Base-by-base conservation (phyloP, 2,329 filamentous ascomycete species). In the Penicillium expansum region DNA sequence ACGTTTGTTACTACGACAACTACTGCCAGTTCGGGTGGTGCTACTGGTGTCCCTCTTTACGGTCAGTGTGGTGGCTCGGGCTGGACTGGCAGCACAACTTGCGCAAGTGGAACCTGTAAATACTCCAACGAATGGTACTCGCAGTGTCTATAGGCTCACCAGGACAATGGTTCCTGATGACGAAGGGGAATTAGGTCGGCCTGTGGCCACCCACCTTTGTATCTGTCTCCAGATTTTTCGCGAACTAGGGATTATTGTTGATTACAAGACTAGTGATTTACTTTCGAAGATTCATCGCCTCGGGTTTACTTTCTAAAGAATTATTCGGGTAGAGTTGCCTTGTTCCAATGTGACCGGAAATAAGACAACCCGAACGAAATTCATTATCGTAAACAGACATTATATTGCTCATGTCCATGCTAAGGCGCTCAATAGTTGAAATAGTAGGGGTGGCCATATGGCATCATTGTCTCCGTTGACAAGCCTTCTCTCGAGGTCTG, bases 41-140 rank as follows among this genome's bases (percentile, higher is more conserved):
- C 56, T 10, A 61, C 59, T n/a, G 42, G 52, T 5, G 58, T 56
- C 35, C 68, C 66, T 13, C 55, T 60, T 30, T 72, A 62, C 56
- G 67, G 59, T 10, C 67, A 72, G 60, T 71, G 69, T 51, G 69
- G 67, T 49, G 69, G 69, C 6, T 52, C 14, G 5, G 61, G 60
- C 20, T 72, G 69, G 69, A 67, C 61, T 37, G 69, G 69, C 3
- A 56, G 61, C 20, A 71, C 63, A 1, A 58, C 35, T 6, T 72
- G 69, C 58, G 67, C 56, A 1, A 69, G 57, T 56, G 63, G 61
- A 10, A 71, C 63, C 27, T 72, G 69, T 57, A 65, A 61, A 7
- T 60, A 61, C 20, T 37, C 38, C 22, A 71, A 67, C 57, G 59
- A 62, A 24, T 72, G 64, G 61, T 71, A 71, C 38, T 72, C 68